phyloP scores from a whole-genome alignment of 2,329 filamentous ascomycete genomes.

The Dothiorella sarmentorum region DNA sequence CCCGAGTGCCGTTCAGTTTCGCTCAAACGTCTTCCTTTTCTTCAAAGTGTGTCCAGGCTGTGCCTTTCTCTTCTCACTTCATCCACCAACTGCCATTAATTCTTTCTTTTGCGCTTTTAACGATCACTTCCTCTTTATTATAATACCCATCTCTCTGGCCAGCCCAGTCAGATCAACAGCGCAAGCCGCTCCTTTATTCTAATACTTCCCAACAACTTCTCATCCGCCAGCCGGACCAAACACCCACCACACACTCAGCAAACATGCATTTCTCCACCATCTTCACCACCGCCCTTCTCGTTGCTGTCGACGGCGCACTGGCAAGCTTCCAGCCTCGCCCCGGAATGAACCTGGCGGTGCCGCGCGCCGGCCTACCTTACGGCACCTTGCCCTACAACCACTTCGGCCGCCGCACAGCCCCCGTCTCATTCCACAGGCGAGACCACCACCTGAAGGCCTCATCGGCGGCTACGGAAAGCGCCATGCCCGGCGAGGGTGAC shows the following conservation, averaged over 20 bases:
- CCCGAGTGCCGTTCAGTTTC: conserved; percentile 8
- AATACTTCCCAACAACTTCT: neutral
- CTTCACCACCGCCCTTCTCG: neutral
- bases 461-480: neutral
- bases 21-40: conserved; percentile 4
- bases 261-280: conserved; percentile 7
- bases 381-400: neutral
- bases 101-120: neutral
- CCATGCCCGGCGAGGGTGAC: neutral
- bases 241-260: neutral
- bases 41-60: neutral
- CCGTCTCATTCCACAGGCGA: neutral
- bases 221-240: neutral
- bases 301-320: neutral
- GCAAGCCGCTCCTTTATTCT: neutral
- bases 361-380: conserved; percentile 10
- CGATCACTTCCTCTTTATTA: conserved; percentile 1
- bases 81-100: neutral
- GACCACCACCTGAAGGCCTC: neutral
- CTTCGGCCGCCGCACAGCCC: neutral
- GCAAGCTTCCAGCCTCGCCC: conserved; percentile 4
- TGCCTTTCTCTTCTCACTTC: neutral
- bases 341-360: conserved; percentile 6
- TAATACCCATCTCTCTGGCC: neutral
- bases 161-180: conserved; percentile 1